Conservation (phyloP, 2,329 filamentous ascomycete genomes). For the Pezizomycotina sp. region DNA sequence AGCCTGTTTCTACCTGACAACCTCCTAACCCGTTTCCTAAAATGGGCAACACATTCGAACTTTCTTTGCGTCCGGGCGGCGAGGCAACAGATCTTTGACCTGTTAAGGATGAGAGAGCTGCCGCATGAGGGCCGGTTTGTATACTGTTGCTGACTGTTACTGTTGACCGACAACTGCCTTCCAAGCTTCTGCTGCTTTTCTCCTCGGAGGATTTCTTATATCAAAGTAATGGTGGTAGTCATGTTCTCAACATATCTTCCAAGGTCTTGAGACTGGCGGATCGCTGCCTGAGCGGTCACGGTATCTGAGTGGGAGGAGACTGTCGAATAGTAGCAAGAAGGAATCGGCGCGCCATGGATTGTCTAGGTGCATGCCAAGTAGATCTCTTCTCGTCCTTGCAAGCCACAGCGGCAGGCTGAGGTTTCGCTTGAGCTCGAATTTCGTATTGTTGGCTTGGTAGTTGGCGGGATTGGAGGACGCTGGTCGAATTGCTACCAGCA, state of each 20-base stretch:
- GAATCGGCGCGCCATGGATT: slow-evolving; percentile 62
- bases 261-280: slow-evolving; percentile 22
- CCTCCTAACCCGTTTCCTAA: slow-evolving; percentile 79
- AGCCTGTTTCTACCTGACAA: slow-evolving; percentile 81
- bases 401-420: slow-evolving; percentile 37
- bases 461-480: slow-evolving; percentile 23
- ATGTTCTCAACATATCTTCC: slow-evolving; percentile 22
- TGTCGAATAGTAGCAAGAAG: slow-evolving; percentile 80
- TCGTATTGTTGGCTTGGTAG: slow-evolving; percentile 27
- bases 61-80: slow-evolving; percentile 71
- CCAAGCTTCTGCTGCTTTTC: slow-evolving; percentile 73
- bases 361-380: slow-evolving; percentile 47
- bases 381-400: slow-evolving; percentile 50
- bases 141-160: slow-evolving; percentile 59
- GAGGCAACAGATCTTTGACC: slow-evolving; percentile 46
- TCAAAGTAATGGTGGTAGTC: slow-evolving; percentile 17
- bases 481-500: slow-evolving; percentile 39
- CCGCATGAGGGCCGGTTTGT: slow-evolving; percentile 24
- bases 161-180: slow-evolving; percentile 79
- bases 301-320: slow-evolving; percentile 93
- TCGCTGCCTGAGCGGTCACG: slow-evolving; percentile 63
- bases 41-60: slow-evolving; percentile 97
- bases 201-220: slow-evolving; percentile 35
- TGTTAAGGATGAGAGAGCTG: slow-evolving; percentile 23
- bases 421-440: slow-evolving; percentile 32